Evolutionary conservation across 2,329 filamentous ascomycete genomes (phyloP).

Genomic region (Colletotrichum echinochloae): DNA sequence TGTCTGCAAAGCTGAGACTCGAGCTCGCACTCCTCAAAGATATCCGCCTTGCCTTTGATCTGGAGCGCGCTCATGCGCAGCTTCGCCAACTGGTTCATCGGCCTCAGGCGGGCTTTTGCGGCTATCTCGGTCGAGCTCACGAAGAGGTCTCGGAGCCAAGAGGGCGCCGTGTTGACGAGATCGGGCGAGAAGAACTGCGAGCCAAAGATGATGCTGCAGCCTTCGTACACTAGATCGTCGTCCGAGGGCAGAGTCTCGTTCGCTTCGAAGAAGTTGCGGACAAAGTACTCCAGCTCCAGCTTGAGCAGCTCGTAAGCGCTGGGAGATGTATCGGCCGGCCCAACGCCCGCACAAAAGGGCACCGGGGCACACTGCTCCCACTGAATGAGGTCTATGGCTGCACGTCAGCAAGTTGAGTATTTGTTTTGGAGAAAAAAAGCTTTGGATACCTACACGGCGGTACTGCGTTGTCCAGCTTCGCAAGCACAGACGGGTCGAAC

Average conservation of each 20-base stretch:
- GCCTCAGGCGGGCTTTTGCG: constrained; percentile 43
- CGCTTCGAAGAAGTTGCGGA: constrained; percentile 44
- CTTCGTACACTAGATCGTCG: constrained; percentile 44
- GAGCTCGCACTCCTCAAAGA: constrained; percentile 47
- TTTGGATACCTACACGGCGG: constrained; percentile 50
- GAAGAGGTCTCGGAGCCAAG: constrained; percentile 47
- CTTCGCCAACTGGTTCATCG: constrained; percentile 43
- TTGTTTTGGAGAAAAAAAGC: neutral
- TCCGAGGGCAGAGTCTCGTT: constrained; percentile 42
- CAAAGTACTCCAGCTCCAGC: constrained; percentile 49
- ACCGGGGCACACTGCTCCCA: constrained; percentile 25
- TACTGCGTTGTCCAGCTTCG: constrained; percentile 56
- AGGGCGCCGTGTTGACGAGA: constrained; percentile 16
- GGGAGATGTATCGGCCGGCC: constrained; percentile 39
- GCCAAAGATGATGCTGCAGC: constrained; percentile 47
- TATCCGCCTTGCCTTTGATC: constrained; percentile 46
- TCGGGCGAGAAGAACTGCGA: constrained; percentile 42
- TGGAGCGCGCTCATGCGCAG: constrained; percentile 42
- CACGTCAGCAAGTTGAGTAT: neutral
- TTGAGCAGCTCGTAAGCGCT: constrained; percentile 53
- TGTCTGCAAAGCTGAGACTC: constrained; percentile 41
- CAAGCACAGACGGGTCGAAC: constrained; percentile 51
- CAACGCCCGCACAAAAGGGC: constrained; percentile 23
- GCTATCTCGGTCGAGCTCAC: constrained; percentile 36
- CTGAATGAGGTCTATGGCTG: constrained; percentile 27